Base-by-base conservation (phyloP, 768 basidiomycete genomes). In the Boletus sensibilis region DNA sequence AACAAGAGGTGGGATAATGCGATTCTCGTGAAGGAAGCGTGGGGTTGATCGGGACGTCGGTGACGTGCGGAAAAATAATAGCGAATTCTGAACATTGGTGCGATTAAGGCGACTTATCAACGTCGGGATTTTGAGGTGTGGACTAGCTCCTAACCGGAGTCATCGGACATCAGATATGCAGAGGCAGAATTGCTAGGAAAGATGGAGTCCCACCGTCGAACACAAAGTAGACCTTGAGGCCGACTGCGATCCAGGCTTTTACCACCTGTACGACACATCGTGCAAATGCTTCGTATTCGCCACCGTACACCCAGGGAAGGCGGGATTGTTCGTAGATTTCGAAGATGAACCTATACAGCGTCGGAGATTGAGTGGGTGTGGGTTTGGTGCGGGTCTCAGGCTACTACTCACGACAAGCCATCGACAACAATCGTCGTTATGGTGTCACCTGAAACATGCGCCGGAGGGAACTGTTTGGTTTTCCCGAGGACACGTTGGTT, bases 221-320 rank as follows among this genome's bases (percentile, higher is more conserved):
- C 7, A 93, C 91, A 62, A 94, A 88, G 64, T 82, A 78, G 7
- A 90, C 72, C 50, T 75, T 74, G 38, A 92, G 68, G 21, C 89
- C 87, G 11, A 90, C 75, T 25, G 75, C 72, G 43, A 87, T 77
- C 92, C 90, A 92, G 13, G 86, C 83, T 56, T 78, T 68, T 13
- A 88, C 82, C 16, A 86, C 79, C 45, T 61, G 69, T 42, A 66
- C 69, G 4, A 88, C 76, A 18, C 81, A 69, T n/a, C 68, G 63
- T 9, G 72, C 69, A 58, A 90, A 87, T 51, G 78, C 78, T 2
- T 69, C 65, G 61, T 90, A 90, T 71, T 94, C 90, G 13, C 92
- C 92, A 7, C 92, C 92, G 64, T 90, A 94, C 1, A 90, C 88
- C 92, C 91, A 93, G 7, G 89, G 85, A 45, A 91, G 74, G 53